Percentiles rank a stretch among this genome's conserved stretches.
phyloP scores from a whole-genome alignment of 805 yeast species.

The Hemisphaericaspora nanyangensis region DNA sequence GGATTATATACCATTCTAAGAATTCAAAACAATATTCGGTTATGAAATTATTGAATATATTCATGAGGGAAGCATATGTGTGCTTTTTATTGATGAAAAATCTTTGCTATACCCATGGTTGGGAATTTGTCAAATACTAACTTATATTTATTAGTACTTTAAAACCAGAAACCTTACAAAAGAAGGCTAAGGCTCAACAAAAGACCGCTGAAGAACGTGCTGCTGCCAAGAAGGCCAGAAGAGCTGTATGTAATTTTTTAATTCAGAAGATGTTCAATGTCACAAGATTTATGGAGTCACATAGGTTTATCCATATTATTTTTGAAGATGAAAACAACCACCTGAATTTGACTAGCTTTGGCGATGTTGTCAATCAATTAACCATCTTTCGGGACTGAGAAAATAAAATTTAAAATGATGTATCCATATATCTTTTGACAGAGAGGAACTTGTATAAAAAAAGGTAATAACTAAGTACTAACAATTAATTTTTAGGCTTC shows the following conservation, averaged over 20 bases:
- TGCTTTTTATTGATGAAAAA: not conserved
- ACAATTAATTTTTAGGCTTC: slow-evolving; percentile 31
- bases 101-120: not conserved
- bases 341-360: slow-evolving; percentile 59
- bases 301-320: too few relatives aligned
- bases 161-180: slow-evolving; percentile 82
- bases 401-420: too few relatives aligned
- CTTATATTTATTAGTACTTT: slow-evolving; percentile 35
- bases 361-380: slow-evolving; percentile 72
- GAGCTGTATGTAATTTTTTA: slow-evolving; percentile 63
- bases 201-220: slow-evolving; percentile 74
- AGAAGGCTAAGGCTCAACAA: slow-evolving; percentile 76
- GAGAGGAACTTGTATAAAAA: too few relatives aligned
- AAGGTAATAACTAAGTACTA: slow-evolving; percentile 26
- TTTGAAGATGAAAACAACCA: slow-evolving; percentile 53
- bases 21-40: too few relatives aligned
- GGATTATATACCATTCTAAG: slow-evolving; percentile 14
- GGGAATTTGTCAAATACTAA: too few relatives aligned
- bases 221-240: slow-evolving; percentile 75
- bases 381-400: slow-evolving; percentile 88
- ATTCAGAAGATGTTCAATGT: too few relatives aligned
- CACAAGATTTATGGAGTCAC: too few relatives aligned
- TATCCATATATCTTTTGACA: too few relatives aligned
- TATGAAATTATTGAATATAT: slow-evolving; percentile 6
- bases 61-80: slow-evolving; percentile 8